Base-by-base conservation (phyloP, 2,329 filamentous ascomycete species). In the Clonostachys rosea region DNA sequence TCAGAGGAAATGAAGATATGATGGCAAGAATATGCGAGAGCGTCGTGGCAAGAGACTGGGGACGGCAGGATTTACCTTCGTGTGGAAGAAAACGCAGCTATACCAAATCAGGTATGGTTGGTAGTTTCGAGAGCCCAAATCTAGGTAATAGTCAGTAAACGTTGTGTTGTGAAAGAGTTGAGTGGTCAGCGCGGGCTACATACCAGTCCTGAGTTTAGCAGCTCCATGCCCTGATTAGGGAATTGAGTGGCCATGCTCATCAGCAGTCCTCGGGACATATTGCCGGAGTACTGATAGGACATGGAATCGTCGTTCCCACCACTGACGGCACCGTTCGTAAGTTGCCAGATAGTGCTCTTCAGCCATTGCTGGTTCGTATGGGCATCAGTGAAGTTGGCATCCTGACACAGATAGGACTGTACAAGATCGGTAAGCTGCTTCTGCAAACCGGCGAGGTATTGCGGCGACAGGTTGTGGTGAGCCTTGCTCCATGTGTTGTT, bases 151-250 rank as follows among this genome's bases (percentile, higher is more conserved):
- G 18, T 18, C 18, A 18, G 18, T 18, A 18, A 18, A 18, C 18
- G 18, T 18, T 18, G 18, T 18, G 18, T 18, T 18, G 18, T 18
- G 18, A 18, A 4, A 16, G 9, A 8, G 10, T 14, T 8, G 17
- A 18, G 3, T 13, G 37, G 3, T 9, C 13, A 18, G 34, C 5
- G 17, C 24, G 13, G 12, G 14, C 6, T 24, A 71, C 82, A 63
- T 69, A 89, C 86, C 65, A 95, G 64, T 24, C 86, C 86, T 37
- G 88, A 78, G 16, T 85, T 86, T 53, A 91, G 76, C 4, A 91
- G 72, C 52, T 92, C 88, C 71, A 90, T 84, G 40, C 83, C 83
- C 53, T 84, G 77, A 35, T 82, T 81, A 0, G 86, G 84, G 57
- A 94, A 86, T 46, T 86, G 80, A 14, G 83, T 81, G 6, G 86